phyloP scores from a whole-genome alignment of 2,329 filamentous ascomycete species.

The Colletotrichum sp. region DNA sequence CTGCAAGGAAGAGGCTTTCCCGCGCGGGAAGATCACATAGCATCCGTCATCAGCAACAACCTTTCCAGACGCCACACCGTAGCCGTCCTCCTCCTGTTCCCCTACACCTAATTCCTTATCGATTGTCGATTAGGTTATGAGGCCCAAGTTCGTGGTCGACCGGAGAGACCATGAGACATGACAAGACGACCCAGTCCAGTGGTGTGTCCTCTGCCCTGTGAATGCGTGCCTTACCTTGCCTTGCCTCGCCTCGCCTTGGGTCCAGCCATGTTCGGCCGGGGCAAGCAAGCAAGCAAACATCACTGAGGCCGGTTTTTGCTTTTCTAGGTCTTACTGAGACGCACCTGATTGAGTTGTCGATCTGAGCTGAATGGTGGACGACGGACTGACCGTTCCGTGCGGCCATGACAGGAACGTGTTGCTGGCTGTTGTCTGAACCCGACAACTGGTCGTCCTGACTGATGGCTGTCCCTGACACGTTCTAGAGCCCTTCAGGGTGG shows the following conservation, averaged over 20 bases:
- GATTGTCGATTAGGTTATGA: background rate
- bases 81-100: background rate
- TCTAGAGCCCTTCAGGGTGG: background rate
- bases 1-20: background rate
- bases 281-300: background rate
- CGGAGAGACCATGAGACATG: background rate
- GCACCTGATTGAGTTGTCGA: background rate
- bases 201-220: background rate
- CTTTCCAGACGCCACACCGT: conserved; percentile 10
- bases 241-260: background rate
- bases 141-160: background rate
- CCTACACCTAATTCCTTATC: background rate
- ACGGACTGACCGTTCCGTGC: background rate
- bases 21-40: background rate
- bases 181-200: background rate
- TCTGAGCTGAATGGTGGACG: background rate
- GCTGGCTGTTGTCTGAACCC: background rate
- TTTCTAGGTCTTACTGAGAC: background rate
- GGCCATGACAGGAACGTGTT: background rate
- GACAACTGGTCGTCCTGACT: background rate
- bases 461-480: background rate
- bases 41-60: conserved; percentile 3
- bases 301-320: background rate
- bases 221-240: background rate
- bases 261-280: background rate